A percentile compares a stretch with the other conserved stretches of the same genome.
phyloP scores from a whole-genome alignment of 140 eudicot genomes.

The Erigeron philadelphicus region DNA sequence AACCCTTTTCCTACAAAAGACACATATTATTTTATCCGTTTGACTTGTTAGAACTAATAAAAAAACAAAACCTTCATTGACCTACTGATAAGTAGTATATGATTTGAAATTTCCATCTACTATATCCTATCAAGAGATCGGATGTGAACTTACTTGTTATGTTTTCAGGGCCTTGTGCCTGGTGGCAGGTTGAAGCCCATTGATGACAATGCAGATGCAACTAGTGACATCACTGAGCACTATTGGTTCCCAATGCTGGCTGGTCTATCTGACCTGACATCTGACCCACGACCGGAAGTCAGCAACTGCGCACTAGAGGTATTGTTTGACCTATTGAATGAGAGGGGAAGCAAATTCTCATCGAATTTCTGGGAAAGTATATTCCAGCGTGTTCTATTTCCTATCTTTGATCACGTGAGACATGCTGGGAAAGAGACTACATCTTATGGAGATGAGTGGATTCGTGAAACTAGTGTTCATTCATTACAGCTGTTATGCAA shows the following conservation, averaged over 20 bases:
- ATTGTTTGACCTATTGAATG: constrained; percentile 87
- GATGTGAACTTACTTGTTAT: constrained; percentile 6
- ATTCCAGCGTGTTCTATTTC: constrained; percentile 87
- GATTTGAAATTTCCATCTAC: not conserved
- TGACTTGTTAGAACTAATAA: not conserved
- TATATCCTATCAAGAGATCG: constrained; percentile 12
- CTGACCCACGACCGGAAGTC: constrained; percentile 88
- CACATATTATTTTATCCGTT: not conserved
- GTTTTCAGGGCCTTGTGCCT: constrained; percentile 84
- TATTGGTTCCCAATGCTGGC: constrained; percentile 99
- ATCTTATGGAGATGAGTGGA: constrained; percentile 71
- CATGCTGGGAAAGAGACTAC: constrained; percentile 75
- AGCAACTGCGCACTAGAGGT: constrained; percentile 98
- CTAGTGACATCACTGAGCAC: constrained; percentile 82
- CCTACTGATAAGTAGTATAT: not conserved
- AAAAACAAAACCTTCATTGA: not conserved
- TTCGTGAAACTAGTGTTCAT: constrained; percentile 86
- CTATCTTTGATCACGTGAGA: constrained; percentile 86
- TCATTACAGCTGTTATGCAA: constrained; percentile 87
- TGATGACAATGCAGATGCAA: constrained; percentile 56
- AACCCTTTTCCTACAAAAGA: not conserved
- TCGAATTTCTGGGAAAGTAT: constrained; percentile 90
- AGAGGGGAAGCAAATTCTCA: constrained; percentile 91
- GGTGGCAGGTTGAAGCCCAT: constrained; percentile 91
- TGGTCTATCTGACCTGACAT: constrained; percentile 93